Base-by-base conservation (phyloP, 306 rosid genomes). In the Quercus aquifolioides region DNA sequence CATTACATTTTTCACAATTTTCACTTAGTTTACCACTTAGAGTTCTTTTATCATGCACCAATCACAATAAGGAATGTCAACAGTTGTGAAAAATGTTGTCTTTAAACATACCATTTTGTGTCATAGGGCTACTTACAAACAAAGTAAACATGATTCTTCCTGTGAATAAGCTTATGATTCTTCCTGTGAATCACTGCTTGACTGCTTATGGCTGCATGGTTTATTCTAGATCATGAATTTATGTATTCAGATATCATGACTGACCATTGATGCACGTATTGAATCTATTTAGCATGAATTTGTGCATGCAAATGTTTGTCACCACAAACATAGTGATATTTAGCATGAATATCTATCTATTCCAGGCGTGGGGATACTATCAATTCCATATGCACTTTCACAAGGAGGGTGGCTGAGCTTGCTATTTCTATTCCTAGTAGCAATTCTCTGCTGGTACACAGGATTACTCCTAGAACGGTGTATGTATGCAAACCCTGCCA, bases 321-420 rank as follows among this genome's bases (percentile, higher is more conserved):
- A 38, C 11, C 11, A 38, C 46, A 38, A 38, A 38, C 46, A 38
- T 38, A 2, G 11, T 38, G 17, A 49, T 57, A n/a, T 12, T 49
- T 12, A 7, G 2, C 1, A 12, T 60, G 68, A 28, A 12, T 3
- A 58, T 7, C 1, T 30, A 70, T 8, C 5, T 67, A 65, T 58
- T 52, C 35, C 70, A 90, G 97, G 98, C 23, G 91, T 93, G 65
- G 98, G 98, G 67, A 80, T 91, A 49, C 84, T 91, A 11, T 89
- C 98, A 23, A 84, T 93, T 81, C 97, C 98, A 10, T 89, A 86
- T 81, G 96, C 96, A 52, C 77, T 93, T 35, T 84, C 91, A 18
- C 75, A 88, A 82, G 97, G 92, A 76, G 98, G 98, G 55, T 91
- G 97, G 98, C n/a, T 87, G 31, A 89, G 93, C 78, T 68, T 91